phyloP scores from a whole-genome alignment of 1,139 yeast genomes.

The Meyerozyma carpophila region DNA sequence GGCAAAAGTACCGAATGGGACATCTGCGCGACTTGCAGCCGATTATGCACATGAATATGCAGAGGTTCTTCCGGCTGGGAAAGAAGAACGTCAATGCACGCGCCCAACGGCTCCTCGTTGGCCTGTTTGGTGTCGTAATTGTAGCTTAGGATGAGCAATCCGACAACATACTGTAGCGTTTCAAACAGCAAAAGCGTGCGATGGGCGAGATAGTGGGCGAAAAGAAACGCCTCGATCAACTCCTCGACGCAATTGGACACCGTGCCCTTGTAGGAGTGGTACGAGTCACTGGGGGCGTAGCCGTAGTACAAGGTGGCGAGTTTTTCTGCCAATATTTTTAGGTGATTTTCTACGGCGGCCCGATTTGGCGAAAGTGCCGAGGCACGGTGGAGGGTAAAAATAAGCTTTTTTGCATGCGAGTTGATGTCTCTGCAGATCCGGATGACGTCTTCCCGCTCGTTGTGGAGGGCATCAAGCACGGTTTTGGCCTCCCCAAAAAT shows the following conservation, averaged over 20 bases:
- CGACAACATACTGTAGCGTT: slow-evolving; percentile 11
- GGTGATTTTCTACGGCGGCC: slow-evolving; percentile 12
- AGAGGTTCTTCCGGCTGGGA: not conserved
- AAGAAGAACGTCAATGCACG: not conserved
- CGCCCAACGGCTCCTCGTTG: not conserved
- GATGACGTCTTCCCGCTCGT: slow-evolving; percentile 31
- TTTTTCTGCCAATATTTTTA: slow-evolving; percentile 11
- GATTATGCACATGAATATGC: not conserved
- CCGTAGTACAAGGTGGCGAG: slow-evolving; percentile 10
- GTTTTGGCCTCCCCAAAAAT: not conserved
- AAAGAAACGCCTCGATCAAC: slow-evolving; percentile 34
- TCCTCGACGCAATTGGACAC: slow-evolving; percentile 30
- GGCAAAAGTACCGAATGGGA: not conserved
- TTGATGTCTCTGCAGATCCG: slow-evolving; percentile 33
- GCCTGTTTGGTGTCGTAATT: not conserved
- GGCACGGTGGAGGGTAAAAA: slow-evolving; percentile 31
- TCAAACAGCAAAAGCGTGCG: slow-evolving; percentile 13
- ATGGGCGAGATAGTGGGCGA: slow-evolving; percentile 21
- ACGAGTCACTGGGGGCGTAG: slow-evolving; percentile 11
- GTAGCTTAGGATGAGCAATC: slow-evolving; percentile 5
- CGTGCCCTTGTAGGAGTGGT: slow-evolving; percentile 15
- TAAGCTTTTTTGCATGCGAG: slow-evolving; percentile 32
- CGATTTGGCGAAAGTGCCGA: slow-evolving; percentile 4
- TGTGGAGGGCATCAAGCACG: slow-evolving; percentile 13
- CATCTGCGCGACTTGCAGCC: slow-evolving; percentile 6